Conservation (phyloP, 768 basidiomycete genomes). For the Crucibulum laeve region DNA sequence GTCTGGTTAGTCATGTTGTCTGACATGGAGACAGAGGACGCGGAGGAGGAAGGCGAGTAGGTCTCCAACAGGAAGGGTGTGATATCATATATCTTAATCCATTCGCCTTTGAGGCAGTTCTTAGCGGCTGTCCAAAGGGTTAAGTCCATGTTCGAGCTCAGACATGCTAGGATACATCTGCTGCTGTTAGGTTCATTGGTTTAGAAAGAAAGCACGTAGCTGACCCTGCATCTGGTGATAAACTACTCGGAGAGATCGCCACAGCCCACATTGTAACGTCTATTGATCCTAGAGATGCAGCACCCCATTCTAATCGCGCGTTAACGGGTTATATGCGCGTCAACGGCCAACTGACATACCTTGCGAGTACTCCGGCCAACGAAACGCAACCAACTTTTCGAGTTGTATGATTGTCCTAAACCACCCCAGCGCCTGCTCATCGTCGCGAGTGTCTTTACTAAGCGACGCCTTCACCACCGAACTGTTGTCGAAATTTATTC, state of each 20-base stretch:
- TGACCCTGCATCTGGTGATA: conserved; percentile 60
- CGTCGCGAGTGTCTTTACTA: conserved; percentile 21
- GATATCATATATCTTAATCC: conserved; percentile 56
- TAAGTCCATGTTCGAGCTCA: conserved; percentile 76
- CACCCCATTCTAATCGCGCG: conserved; percentile 53
- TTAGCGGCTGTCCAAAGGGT: conserved; percentile 63
- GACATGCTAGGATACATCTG: conserved; percentile 64
- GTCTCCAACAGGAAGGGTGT: conserved; percentile 43
- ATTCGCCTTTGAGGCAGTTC: conserved; percentile 71
- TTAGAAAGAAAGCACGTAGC: conserved; percentile 6
- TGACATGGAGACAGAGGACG: too few species aligned
- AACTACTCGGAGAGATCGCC: conserved; percentile 63
- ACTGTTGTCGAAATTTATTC: conserved; percentile 59
- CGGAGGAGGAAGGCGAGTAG: conserved; percentile 10
- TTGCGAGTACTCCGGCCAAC: conserved; percentile 49
- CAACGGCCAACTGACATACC: conserved; percentile 19
- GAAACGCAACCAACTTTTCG: conserved; percentile 34
- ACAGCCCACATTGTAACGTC: conserved; percentile 56
- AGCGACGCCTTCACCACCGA: conserved; percentile 42
- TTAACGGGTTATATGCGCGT: background rate
- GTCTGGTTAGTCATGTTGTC: background rate
- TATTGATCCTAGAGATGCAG: conserved; percentile 68
- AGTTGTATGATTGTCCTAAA: conserved; percentile 70
- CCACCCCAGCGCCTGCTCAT: conserved; percentile 50
- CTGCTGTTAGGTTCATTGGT: background rate